These are phyloP conservation scores for Trametes sp. DNA, from an alignment of 1,284 basidiomycete genomes.

Conservation along the genomic window DNA sequence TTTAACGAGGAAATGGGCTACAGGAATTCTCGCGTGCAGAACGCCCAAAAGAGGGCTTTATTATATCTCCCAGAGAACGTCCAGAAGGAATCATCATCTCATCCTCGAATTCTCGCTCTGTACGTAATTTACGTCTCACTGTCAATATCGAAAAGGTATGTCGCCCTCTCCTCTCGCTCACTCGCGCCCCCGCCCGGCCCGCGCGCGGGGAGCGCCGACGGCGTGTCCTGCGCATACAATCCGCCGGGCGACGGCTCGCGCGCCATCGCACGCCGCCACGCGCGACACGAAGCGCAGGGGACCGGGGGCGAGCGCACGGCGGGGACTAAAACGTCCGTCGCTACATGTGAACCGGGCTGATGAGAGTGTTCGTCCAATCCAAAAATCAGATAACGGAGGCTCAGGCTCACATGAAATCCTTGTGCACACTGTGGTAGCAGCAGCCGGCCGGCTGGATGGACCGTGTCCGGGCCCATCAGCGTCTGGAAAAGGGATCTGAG, in stretches of 20 bases:
- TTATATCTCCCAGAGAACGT: slow-evolving; percentile 53
- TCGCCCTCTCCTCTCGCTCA: slow-evolving; percentile 18
- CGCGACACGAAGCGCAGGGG: neutral
- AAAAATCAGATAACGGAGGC: slow-evolving; percentile 33
- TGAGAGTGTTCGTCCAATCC: slow-evolving; percentile 24
- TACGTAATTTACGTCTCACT: slow-evolving; percentile 60
- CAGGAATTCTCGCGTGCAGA: slow-evolving; percentile 69
- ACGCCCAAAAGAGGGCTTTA: slow-evolving; percentile 62
- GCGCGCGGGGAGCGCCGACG: slow-evolving; percentile 1
- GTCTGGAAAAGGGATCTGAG: slow-evolving; percentile 12
- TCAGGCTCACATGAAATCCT: slow-evolving; percentile 31
- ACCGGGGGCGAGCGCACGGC: neutral
- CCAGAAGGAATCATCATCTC: slow-evolving; percentile 54
- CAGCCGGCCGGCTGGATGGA: slow-evolving; percentile 27
- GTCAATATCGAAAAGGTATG: slow-evolving; percentile 24
- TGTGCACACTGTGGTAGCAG: slow-evolving; percentile 22
- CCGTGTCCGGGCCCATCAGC: slow-evolving; percentile 12
- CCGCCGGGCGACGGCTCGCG: neutral
- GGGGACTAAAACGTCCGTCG: slow-evolving; percentile 22
- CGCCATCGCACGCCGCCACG: neutral
- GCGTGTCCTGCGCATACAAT: neutral
- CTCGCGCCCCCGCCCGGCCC: slow-evolving; percentile 2
- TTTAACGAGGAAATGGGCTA: slow-evolving; percentile 79
- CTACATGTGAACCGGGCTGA: slow-evolving; percentile 29
- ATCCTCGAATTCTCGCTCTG: slow-evolving; percentile 46